These are phyloP conservation scores for Claviceps pusilla DNA, from an alignment of 2,329 filamentous ascomycete species.

Conservation along the genomic window DNA sequence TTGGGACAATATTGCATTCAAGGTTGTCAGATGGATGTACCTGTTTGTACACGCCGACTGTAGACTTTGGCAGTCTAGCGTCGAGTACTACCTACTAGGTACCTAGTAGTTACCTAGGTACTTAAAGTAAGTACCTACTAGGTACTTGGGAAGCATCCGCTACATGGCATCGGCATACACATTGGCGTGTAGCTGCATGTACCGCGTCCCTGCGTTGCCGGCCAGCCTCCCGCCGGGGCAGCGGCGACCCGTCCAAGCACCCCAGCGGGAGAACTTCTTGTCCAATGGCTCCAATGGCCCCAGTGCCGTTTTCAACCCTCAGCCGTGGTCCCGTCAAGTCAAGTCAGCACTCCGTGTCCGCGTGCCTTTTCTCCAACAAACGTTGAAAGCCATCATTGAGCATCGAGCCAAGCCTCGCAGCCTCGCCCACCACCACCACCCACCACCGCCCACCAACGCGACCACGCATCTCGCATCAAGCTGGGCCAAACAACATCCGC, in stretches of 20 bases:
- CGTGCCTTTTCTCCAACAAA: slow-evolving; percentile 4
- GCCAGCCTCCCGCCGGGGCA: slow-evolving; percentile 5
- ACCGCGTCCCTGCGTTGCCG: slow-evolving; percentile 5
- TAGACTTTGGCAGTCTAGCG: too few relatives aligned
- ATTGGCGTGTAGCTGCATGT: slow-evolving; percentile 2
- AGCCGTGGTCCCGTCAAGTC: slow-evolving; percentile 1
- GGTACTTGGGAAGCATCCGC: background rate
- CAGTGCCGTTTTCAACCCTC: slow-evolving; percentile 7
- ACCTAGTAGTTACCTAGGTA: too few relatives aligned
- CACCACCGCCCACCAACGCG: background rate
- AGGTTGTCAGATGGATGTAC: too few relatives aligned
- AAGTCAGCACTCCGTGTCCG: too few relatives aligned
- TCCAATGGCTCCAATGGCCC: too few relatives aligned
- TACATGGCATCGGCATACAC: background rate
- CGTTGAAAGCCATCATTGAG: slow-evolving; percentile 2
- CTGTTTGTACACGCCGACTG: too few relatives aligned
- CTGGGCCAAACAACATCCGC: slow-evolving; percentile 5
- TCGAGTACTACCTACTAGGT: too few relatives aligned
- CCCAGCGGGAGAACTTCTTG: too few relatives aligned
- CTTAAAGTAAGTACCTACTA: too few relatives aligned
- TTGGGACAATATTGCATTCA: too few relatives aligned
- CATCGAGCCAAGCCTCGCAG: slow-evolving; percentile 2
- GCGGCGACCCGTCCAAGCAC: background rate
- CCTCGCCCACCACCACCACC: slow-evolving; percentile 1
- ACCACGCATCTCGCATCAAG: slow-evolving; percentile 3